Base-by-base conservation (phyloP, 257 asterid genomes). In the Nicotiana noctiflora region DNA sequence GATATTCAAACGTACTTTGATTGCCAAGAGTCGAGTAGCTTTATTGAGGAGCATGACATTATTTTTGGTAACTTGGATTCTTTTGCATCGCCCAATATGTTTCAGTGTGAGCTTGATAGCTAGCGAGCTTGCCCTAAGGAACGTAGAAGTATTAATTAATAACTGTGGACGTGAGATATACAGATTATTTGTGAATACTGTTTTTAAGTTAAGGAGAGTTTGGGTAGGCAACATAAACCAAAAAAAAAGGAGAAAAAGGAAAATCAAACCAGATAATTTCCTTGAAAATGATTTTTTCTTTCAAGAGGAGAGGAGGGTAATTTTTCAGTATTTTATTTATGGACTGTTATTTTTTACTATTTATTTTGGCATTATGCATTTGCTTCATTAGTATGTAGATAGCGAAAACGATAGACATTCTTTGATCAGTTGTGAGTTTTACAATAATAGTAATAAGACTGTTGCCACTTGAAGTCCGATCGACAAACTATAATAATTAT, bases 1-100 rank as follows among this genome's bases (percentile, higher is more conserved):
- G 97, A 96, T 80, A 90, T 96, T 56, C 99, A 96, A 76, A 96
- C 99, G 2, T 94, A 91, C 68, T 96, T 96, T 8, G 98, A 90
- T 64, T 89, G 94, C 81, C 95, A 91, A 76, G 99, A 90, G 53
- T 82, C 91, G 18, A 85, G 86, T 87, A 85, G 85, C 82, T 91
- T 90, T 29, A 80, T 85, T 0, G 92, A 90, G 21, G 99, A 89
- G 55, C 93, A 95, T 74, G 94, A 87, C 80, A 81, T 86, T 72
- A 87, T 91, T 17, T 95, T 93, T 70, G 94, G 94, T 34, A 87
- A 88, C 81, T 87, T 85, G 51, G 90, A 83, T 75, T 76, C 91
- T 29, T 88, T 92, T 31, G 84, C 82, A 51, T 86, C 95, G 34
- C 84, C 93, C 2, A 40, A 40, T 40, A 88, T 93, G 81, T 92